Conservation (phyloP, 2,329 filamentous ascomycete genomes). For the Pestalotiopsis fici region DNA sequence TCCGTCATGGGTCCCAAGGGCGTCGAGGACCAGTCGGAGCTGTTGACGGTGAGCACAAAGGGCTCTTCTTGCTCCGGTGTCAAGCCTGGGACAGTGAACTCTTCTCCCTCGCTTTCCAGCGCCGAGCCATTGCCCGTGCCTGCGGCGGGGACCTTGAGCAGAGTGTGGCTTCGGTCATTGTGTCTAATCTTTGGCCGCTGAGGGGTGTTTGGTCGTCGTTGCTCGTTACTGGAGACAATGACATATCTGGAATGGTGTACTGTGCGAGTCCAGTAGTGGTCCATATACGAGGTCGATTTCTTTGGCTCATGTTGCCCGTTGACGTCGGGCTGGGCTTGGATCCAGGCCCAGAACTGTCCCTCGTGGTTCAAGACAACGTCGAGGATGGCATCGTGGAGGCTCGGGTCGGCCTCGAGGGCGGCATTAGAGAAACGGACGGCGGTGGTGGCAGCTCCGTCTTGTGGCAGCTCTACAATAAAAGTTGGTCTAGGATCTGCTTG, state of each 20-base stretch:
- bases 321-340: constrained; percentile 21
- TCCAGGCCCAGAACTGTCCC: constrained; percentile 41
- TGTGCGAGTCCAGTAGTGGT: constrained; percentile 37
- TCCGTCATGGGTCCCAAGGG: constrained; percentile 45
- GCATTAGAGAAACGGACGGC: constrained; percentile 38
- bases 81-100: constrained; percentile 33
- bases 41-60: constrained; percentile 40
- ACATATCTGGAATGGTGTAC: constrained; percentile 35
- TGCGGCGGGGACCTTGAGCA: constrained; percentile 13
- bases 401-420: constrained; percentile 29
- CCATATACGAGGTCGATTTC: constrained; percentile 25
- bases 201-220: constrained; percentile 24
- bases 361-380: constrained; percentile 30
- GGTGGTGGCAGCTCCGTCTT: constrained; percentile 5
- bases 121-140: not conserved
- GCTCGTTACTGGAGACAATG: constrained; percentile 39
- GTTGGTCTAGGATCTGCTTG: constrained; percentile 41
- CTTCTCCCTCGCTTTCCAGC: constrained; percentile 12
- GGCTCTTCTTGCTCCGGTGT: constrained; percentile 35
- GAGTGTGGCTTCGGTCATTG: constrained; percentile 12
- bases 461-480: constrained; percentile 34
- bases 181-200: constrained; percentile 11
- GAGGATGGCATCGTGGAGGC: constrained; percentile 31
- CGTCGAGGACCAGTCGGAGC: constrained; percentile 47
- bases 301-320: not conserved